phyloP scores from a whole-genome alignment of 169 alveolate species.

The Perkinsus marinus region DNA sequence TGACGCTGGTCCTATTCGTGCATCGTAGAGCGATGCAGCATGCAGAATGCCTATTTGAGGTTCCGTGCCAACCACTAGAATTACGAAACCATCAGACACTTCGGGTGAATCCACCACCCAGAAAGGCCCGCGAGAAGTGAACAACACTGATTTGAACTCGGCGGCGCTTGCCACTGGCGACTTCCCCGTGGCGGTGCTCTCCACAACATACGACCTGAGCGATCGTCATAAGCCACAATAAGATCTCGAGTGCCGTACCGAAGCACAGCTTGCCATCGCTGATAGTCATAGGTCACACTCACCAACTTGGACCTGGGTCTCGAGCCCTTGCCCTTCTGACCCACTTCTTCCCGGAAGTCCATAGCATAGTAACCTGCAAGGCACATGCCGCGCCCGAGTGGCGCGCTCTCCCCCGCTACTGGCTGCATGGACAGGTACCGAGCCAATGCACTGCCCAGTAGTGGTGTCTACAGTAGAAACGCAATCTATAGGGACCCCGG shows the following conservation, averaged over 20 bases:
- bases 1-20: neutral
- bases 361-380: neutral
- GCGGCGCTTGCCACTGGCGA: neutral
- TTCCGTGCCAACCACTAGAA: neutral
- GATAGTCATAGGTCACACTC: neutral
- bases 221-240: too few relatives aligned
- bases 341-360: neutral
- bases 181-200: neutral
- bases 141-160: neutral
- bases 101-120: neutral
- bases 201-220: neutral
- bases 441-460: neutral
- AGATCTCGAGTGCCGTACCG: neutral
- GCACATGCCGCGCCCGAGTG: neutral
- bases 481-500: neutral
- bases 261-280: neutral
- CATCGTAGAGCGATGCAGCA: neutral
- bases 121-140: neutral
- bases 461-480: neutral
- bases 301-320: neutral
- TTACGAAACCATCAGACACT: neutral
- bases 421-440: neutral
- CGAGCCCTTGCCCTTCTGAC: neutral
- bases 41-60: neutral
- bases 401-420: neutral